Base-by-base conservation (phyloP, 2,329 filamentous ascomycete species). In the Fusarium scirpi region DNA sequence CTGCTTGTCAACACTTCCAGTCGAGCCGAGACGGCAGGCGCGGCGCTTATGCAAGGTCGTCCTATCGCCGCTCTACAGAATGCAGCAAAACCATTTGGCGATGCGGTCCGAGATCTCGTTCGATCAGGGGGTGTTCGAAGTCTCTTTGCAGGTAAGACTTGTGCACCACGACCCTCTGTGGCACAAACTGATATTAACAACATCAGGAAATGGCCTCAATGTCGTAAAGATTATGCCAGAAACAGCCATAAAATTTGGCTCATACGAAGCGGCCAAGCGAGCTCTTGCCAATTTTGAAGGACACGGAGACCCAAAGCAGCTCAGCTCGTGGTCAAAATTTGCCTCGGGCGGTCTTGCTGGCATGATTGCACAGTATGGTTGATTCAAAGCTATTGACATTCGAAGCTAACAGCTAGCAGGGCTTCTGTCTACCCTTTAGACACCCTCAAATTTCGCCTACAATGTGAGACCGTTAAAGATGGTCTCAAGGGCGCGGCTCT, bases 151-250 rank as follows among this genome's bases (percentile, higher is more conserved):
- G 96, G 94, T 97, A 82, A 79, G 90, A 71, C 15, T 53, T 12
- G 30, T 47, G 22, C n/a, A 45, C 38, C 38, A 43, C 5, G 47
- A 18, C 18, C 20, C 32, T 48, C 25, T 32, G 20, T 27, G 9
- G 48, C 22, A 22, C 24, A 20, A 49, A 8, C 20, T 15, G 38
- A 32, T 13, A 38, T 51, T 74, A 61, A 76, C 30, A 27, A 60
- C 9, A n/a, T 8, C 74, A 97, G 94, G 96, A 40, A 99, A 99
- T 77, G 96, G 96, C 6, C 85, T 99, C 73, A 99, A 99, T 74
- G 94, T 99, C 5, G 81, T 98, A 76, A 99, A 99, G 81, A 96
- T 99, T 65, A 97, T 98, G 94, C 96, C 96, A 0, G 96, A 99
- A 82, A 98, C 95, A 29, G 95, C 96, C 27, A 97, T 99, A 78